Evolutionary conservation across 2,329 filamentous ascomycete genomes (phyloP).

Genomic region (Neonectria faginata): DNA sequence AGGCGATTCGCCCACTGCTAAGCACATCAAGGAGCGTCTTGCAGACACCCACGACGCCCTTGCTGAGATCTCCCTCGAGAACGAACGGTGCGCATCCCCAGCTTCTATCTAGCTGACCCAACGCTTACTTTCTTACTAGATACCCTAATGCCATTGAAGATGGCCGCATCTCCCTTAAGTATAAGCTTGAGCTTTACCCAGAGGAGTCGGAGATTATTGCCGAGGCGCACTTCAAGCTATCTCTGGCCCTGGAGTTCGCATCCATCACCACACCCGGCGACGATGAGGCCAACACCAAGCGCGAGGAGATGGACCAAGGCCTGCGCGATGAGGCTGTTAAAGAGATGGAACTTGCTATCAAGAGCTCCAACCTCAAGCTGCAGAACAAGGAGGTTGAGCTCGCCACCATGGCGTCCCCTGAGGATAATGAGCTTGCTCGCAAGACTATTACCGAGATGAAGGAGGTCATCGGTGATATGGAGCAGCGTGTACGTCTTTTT

Average conservation of each 20-base stretch:
- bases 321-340: slow-evolving; percentile 77
- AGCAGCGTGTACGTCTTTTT: slow-evolving; percentile 70
- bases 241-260: slow-evolving; percentile 92
- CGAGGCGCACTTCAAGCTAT: slow-evolving; percentile 96
- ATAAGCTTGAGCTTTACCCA: slow-evolving; percentile 83
- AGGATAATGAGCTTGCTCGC: slow-evolving; percentile 73
- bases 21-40: slow-evolving; percentile 83
- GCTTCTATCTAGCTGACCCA: slow-evolving; percentile 3
- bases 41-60: slow-evolving; percentile 95
- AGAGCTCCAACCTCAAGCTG: slow-evolving; percentile 77
- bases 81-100: slow-evolving; percentile 72
- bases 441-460: slow-evolving; percentile 78
- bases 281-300: slow-evolving; percentile 59
- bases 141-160: slow-evolving; percentile 91
- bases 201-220: slow-evolving; percentile 87
- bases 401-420: slow-evolving; percentile 70
- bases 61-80: slow-evolving; percentile 96
- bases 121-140: slow-evolving; percentile 51
- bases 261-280: slow-evolving; percentile 75
- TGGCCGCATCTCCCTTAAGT: slow-evolving; percentile 78
- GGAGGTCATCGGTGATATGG: slow-evolving; percentile 83
- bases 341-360: slow-evolving; percentile 80
- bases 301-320: slow-evolving; percentile 70
- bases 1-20: slow-evolving; percentile 55
- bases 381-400: slow-evolving; percentile 76